Evolutionary conservation across 2,329 filamentous ascomycete genomes (phyloP).

Genomic region (Ophiocordyceps camponoti-leonardi): DNA sequence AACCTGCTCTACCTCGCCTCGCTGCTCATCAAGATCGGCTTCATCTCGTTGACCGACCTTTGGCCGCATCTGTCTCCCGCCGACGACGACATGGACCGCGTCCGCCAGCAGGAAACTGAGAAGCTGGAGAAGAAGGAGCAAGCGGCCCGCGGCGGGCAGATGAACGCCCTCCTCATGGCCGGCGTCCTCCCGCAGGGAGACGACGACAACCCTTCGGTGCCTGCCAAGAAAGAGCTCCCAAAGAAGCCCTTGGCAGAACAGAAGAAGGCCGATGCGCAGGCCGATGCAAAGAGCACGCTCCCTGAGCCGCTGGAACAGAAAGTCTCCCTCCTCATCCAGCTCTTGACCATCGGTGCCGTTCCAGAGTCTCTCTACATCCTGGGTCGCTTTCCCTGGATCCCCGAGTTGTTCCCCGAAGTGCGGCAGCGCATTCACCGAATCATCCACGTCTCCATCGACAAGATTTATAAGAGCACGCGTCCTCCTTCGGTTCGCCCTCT

Average conservation of each 20-base stretch:
- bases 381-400: slow-evolving; percentile 82
- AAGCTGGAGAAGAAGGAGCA: slow-evolving; percentile 67
- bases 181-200: slow-evolving; percentile 50
- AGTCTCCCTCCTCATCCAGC: slow-evolving; percentile 62
- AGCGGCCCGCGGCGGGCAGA: slow-evolving; percentile 48
- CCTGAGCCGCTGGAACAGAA: slow-evolving; percentile 80
- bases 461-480: slow-evolving; percentile 40
- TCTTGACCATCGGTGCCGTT: slow-evolving; percentile 80
- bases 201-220: slow-evolving; percentile 49
- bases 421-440: slow-evolving; percentile 71
- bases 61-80: slow-evolving; percentile 82
- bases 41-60: slow-evolving; percentile 79
- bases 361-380: slow-evolving; percentile 88
- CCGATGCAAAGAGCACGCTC: slow-evolving; percentile 29
- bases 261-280: slow-evolving; percentile 22
- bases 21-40: slow-evolving; percentile 89
- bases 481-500: slow-evolving; percentile 13
- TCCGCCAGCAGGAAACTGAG: slow-evolving; percentile 53
- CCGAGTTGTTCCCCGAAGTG: slow-evolving; percentile 69
- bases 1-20: slow-evolving; percentile 88
- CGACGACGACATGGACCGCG: slow-evolving; percentile 64
- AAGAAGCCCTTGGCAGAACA: slow-evolving; percentile 34
- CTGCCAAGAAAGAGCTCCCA: slow-evolving; percentile 31
- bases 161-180: slow-evolving; percentile 76
- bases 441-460: slow-evolving; percentile 62